A percentile compares a stretch with the other conserved stretches of the same genome.
These are phyloP conservation scores for Fusarium anthophilum DNA, from an alignment of 2,329 filamentous ascomycete genomes.

Conservation along the genomic window DNA sequence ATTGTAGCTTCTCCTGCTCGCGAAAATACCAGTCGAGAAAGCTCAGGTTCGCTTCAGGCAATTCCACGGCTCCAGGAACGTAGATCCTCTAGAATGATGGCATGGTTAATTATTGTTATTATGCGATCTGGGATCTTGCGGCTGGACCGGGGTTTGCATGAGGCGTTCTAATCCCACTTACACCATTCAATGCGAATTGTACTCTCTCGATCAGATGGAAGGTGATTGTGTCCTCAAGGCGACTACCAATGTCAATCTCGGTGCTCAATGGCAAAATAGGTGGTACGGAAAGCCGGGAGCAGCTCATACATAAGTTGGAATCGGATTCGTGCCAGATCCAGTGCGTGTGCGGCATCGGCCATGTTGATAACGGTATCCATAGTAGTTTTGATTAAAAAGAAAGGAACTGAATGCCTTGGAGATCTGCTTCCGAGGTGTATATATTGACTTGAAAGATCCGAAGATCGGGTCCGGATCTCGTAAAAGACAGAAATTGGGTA, in stretches of 20 bases:
- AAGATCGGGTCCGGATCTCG: background rate
- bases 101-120: slow-evolving; percentile 19
- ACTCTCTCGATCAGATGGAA: slow-evolving; percentile 97
- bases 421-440: background rate
- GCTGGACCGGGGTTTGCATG: slow-evolving; percentile 25
- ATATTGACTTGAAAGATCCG: background rate
- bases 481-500: background rate
- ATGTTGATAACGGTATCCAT: slow-evolving; percentile 96
- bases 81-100: slow-evolving; percentile 73
- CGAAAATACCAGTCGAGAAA: slow-evolving; percentile 95
- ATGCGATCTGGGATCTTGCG: slow-evolving; percentile 9
- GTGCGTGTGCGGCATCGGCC: slow-evolving; percentile 81
- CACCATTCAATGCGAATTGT: slow-evolving; percentile 90
- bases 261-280: background rate
- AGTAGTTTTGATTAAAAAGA: background rate
- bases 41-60: slow-evolving; percentile 77
- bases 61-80: slow-evolving; percentile 77
- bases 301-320: slow-evolving; percentile 85
- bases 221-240: slow-evolving; percentile 96
- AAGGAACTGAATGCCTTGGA: slow-evolving; percentile 1
- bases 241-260: slow-evolving; percentile 64
- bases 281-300: background rate
- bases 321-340: slow-evolving; percentile 91
- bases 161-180: slow-evolving; percentile 29
- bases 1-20: slow-evolving; percentile 91